Base-by-base conservation (phyloP, 768 basidiomycete genomes). In the Dendrothele bispora region DNA sequence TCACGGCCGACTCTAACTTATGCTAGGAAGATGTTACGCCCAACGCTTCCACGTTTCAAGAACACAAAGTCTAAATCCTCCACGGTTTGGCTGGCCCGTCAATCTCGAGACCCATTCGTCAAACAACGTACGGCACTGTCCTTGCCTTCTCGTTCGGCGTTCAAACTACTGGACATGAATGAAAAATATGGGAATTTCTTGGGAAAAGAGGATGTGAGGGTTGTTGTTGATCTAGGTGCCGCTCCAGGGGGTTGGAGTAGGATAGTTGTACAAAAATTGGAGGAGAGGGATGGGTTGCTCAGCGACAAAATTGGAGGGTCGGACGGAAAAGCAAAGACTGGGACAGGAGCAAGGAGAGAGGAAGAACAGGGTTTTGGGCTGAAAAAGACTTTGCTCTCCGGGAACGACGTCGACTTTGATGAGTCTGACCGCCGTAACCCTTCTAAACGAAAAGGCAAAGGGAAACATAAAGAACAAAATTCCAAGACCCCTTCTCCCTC, bases 171-270 rank as follows among this genome's bases (percentile, higher is more conserved):
- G 49, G 88, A 94, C 56, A 78, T 98, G 41, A 73, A 90, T 59
- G 64, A 74, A 1, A 69, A 73, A 29, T 82, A 73, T 63, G 74
- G 74, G 10, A 50, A 68, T 2, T 81, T 91, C 53, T 67, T 86
- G 35, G 61, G 63, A 15, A 65, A 74, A 37, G 62, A 66, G 21
- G 74, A 86, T 45, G 79, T 87, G 4, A 71, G 63, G 2, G 72
- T 78, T 15, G 81, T 95, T 1, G 82, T 95, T 1, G 95, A 97
- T 65, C 78, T 97, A 18, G 95, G 95, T 14, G 90, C 90, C 0
- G 91, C 93, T 0, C 95, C 95, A 0, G 94, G 94, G 0, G 92
- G 92, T 0, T 98, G 95, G 95, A 88, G 86, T 41, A 94, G 97
- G 60, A 93, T 93, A 10, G 83, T 82, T 12, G 77, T 82, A 0